Percentiles rank a stretch among this genome's conserved stretches.
phyloP scores from a whole-genome alignment of 495 filamentous ascomycete genomes.

The Penicillium parvum region DNA sequence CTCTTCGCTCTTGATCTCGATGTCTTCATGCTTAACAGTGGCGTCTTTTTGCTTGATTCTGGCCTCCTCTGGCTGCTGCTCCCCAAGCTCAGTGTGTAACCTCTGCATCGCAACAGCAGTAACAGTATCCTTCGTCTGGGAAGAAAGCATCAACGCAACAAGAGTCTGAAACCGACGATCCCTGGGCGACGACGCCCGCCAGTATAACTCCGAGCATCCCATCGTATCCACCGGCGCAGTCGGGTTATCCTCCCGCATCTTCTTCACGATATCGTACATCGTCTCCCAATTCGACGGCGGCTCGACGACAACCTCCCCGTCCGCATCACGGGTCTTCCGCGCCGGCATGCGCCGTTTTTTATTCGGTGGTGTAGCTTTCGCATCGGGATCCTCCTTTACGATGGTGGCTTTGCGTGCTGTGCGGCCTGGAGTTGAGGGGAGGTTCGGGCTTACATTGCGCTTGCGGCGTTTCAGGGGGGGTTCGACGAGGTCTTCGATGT shows the following conservation, averaged over 20 bases:
- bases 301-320: slow-evolving; percentile 51
- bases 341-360: slow-evolving; percentile 58
- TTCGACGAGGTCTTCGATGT: slow-evolving; percentile 63
- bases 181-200: slow-evolving; percentile 34
- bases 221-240: slow-evolving; percentile 93
- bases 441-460: slow-evolving; percentile 22
- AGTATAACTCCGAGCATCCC: slow-evolving; percentile 78
- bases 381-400: slow-evolving; percentile 25
- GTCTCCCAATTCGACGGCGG: slow-evolving; percentile 82
- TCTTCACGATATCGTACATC: slow-evolving; percentile 70
- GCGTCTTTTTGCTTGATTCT: slow-evolving; percentile 17
- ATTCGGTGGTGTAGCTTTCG: slow-evolving; percentile 22
- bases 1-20: slow-evolving; percentile 19
- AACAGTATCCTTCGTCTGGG: slow-evolving; percentile 93
- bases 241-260: slow-evolving; percentile 71
- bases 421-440: slow-evolving; percentile 13
- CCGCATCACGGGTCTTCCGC: slow-evolving; percentile 53
- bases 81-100: slow-evolving; percentile 67
- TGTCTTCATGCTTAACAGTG: background rate
- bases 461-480: slow-evolving; percentile 50
- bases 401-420: slow-evolving; percentile 11
- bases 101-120: slow-evolving; percentile 80
- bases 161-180: slow-evolving; percentile 89
- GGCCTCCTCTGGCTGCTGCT: background rate
- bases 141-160: slow-evolving; percentile 90